Evolutionary conservation across 2,329 filamentous ascomycete genomes (phyloP).

Genomic region (Lecanosticta acicola): DNA sequence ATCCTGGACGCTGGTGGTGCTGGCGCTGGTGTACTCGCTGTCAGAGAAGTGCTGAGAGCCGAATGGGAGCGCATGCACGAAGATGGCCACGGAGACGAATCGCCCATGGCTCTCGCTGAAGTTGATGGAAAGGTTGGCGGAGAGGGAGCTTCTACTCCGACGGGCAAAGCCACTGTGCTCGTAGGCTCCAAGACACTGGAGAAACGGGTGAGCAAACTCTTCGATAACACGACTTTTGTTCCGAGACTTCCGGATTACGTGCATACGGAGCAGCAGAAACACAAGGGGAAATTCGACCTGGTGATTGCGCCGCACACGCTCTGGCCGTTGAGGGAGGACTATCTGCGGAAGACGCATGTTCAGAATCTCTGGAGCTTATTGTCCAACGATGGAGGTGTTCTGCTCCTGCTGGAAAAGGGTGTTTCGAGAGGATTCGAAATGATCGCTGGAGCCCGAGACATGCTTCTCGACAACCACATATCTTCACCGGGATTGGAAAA

Average conservation of each 20-base stretch:
- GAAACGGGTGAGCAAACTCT: slow-evolving; percentile 65
- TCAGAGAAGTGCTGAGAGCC: slow-evolving; percentile 69
- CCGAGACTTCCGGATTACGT: slow-evolving; percentile 85
- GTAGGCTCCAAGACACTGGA: slow-evolving; percentile 70
- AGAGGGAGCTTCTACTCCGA: slow-evolving; percentile 44
- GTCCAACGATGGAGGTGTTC: slow-evolving; percentile 74
- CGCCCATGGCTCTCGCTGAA: slow-evolving; percentile 25
- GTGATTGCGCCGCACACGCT: slow-evolving; percentile 85
- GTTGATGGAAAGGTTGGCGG: slow-evolving; percentile 34
- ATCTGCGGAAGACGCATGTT: slow-evolving; percentile 69
- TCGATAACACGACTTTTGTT: slow-evolving; percentile 87
- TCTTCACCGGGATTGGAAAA: slow-evolving; percentile 47
- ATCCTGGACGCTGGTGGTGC: slow-evolving; percentile 70
- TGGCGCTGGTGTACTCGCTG: slow-evolving; percentile 68
- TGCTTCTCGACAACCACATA: slow-evolving; percentile 71
- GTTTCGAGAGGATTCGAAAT: slow-evolving; percentile 88
- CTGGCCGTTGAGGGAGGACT: slow-evolving; percentile 68
- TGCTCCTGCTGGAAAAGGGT: slow-evolving; percentile 86
- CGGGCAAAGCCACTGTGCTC: slow-evolving; percentile 74
- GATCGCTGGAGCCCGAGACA: slow-evolving; percentile 74
- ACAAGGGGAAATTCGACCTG: slow-evolving; percentile 65
- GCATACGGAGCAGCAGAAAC: slow-evolving; percentile 49
- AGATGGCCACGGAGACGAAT: slow-evolving; percentile 12
- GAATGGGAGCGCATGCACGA: slow-evolving; percentile 69
- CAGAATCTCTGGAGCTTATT: slow-evolving; percentile 87